Evolutionary conservation across 192 early-diverging fungal genomes (phyloP).

Genomic region (Paraglomus occultum): DNA sequence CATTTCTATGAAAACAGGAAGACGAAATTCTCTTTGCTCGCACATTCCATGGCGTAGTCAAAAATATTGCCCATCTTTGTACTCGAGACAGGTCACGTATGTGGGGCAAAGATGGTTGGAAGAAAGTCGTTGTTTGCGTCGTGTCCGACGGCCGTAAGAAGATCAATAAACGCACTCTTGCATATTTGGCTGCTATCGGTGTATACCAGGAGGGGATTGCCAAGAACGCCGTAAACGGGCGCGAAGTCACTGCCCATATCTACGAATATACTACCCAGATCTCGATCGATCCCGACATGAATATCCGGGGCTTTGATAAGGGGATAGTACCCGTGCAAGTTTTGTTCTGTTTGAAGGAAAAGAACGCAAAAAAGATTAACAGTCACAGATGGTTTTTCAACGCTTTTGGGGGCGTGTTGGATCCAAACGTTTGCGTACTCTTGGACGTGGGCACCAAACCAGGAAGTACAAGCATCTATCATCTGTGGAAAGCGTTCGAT

Average conservation of each 20-base stretch:
- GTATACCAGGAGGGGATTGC: constrained; percentile 71
- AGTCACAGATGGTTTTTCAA: constrained; percentile 98
- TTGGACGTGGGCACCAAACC: constrained; percentile 94
- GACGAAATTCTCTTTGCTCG: constrained; percentile 88
- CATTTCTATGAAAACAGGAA: constrained; percentile 61
- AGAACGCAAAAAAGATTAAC: constrained; percentile 94
- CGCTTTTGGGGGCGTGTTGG: constrained; percentile 76
- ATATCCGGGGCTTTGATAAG: constrained; percentile 63
- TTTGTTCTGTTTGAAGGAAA: constrained; percentile 90
- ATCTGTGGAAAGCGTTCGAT: constrained; percentile 93
- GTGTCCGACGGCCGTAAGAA: constrained; percentile 88
- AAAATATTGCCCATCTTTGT: constrained; percentile 92
- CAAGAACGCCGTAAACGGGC: constrained; percentile 65
- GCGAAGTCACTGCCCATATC: constrained; percentile 75
- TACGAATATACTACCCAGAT: constrained; percentile 92
- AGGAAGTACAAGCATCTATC: constrained; percentile 78
- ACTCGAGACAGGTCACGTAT: constrained; percentile 63
- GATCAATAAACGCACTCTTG: constrained; percentile 66
- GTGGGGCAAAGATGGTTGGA: constrained; percentile 87
- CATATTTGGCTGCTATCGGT: constrained; percentile 82
- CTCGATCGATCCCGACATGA: constrained; percentile 59
- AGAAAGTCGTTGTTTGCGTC: constrained; percentile 89
- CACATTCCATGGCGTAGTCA: constrained; percentile 85
- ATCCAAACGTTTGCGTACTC: constrained; percentile 87
- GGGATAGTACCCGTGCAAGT: constrained; percentile 84